A percentile compares a stretch with the other conserved stretches of the same genome.
phyloP scores from a whole-genome alignment of 192 early-diverging fungal species.

The Backusella mclennaniae region DNA sequence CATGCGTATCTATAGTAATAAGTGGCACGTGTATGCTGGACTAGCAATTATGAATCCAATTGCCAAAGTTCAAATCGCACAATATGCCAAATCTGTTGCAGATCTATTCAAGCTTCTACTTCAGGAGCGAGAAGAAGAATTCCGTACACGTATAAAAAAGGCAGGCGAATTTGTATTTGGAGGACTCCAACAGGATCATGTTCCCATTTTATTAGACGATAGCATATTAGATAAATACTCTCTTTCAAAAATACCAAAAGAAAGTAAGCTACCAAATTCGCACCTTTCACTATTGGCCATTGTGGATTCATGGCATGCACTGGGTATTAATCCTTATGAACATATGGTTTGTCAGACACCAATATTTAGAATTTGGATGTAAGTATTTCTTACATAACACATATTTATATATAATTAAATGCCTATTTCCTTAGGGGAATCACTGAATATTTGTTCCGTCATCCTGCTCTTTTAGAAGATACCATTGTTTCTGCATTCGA shows the following conservation, averaged over 20 bases:
- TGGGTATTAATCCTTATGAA: conserved; percentile 87
- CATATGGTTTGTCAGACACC: conserved; percentile 96
- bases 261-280: conserved; percentile 75
- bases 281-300: conserved; percentile 92
- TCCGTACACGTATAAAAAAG: conserved; percentile 66
- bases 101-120: conserved; percentile 96
- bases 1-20: conserved; percentile 88
- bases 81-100: conserved; percentile 85
- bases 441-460: conserved; percentile 89
- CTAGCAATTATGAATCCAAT: conserved; percentile 93
- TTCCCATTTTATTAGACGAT: conserved; percentile 77
- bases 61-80: conserved; percentile 81
- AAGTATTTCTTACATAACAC: conserved; percentile 9
- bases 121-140: conserved; percentile 76
- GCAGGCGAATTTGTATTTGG: conserved; percentile 89
- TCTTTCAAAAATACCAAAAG: conserved; percentile 72
- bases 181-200: conserved; percentile 49
- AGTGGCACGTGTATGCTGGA: conserved; percentile 97
- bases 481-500: conserved; percentile 80
- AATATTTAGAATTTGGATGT: conserved; percentile 87
- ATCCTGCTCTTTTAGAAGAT: conserved; percentile 78
- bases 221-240: conserved; percentile 82
- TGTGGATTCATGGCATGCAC: conserved; percentile 88
- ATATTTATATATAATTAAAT: neutral
- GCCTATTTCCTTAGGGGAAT: conserved; percentile 66